Percentiles rank a stretch among this genome's conserved stretches.
Conservation (phyloP, 768 basidiomycete genomes). For the Lentinula raphanica region DNA sequence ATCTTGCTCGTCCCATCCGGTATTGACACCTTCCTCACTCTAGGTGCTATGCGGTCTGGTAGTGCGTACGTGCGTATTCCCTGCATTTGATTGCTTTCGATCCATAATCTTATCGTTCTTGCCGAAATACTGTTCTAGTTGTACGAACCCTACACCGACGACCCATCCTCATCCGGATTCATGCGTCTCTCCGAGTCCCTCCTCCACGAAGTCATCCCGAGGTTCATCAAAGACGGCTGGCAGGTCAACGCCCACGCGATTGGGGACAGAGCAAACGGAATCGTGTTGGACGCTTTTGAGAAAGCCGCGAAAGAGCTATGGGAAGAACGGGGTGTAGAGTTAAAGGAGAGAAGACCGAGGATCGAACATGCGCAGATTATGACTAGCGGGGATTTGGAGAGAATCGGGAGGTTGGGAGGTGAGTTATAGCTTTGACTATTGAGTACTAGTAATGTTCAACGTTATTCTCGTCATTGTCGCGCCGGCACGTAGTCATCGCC, state of each 20-base stretch:
- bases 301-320: slow-evolving; percentile 37
- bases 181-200: slow-evolving; percentile 67
- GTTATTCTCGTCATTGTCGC: no score
- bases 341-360: slow-evolving; percentile 64
- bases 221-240: slow-evolving; percentile 77
- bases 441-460: no score
- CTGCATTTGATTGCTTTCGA: not conserved
- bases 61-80: slow-evolving; percentile 68
- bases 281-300: slow-evolving; percentile 83
- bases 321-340: slow-evolving; percentile 36
- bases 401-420: slow-evolving; percentile 80
- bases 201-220: slow-evolving; percentile 57
- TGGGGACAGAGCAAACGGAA: slow-evolving; percentile 81
- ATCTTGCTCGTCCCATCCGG: not conserved
- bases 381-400: slow-evolving; percentile 61
- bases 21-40: not conserved
- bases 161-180: slow-evolving; percentile 68
- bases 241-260: slow-evolving; percentile 89
- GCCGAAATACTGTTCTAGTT: slow-evolving; percentile 37
- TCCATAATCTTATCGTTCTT: not conserved
- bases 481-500: slow-evolving; percentile 73
- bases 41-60: slow-evolving; percentile 79
- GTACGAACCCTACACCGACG: slow-evolving; percentile 77
- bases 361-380: slow-evolving; percentile 92
- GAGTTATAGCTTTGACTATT: slow-evolving; percentile 12